phyloP scores from a whole-genome alignment of 1,284 basidiomycete species.

The Tylopilus orsonianus region DNA sequence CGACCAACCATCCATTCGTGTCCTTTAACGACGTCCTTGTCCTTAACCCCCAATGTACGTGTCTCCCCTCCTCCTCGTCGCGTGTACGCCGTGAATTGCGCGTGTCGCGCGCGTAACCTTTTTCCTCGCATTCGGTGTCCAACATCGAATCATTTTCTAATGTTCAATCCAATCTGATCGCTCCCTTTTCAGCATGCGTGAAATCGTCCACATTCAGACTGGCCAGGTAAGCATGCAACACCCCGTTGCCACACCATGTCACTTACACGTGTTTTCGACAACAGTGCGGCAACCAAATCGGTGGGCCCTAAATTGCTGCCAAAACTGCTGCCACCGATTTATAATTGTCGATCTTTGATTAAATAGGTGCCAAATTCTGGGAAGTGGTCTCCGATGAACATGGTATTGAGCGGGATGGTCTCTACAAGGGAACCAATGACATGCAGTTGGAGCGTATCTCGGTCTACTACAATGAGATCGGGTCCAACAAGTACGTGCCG shows the following conservation, averaged over 20 bases:
- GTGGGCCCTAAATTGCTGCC: conserved; percentile 44
- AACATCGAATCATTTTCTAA: conserved; percentile 35
- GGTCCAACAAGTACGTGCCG: conserved; percentile 93
- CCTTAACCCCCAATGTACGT: conserved; percentile 31
- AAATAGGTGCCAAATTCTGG: conserved; percentile 95
- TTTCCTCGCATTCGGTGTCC: conserved; percentile 41
- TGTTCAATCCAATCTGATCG: conserved; percentile 31
- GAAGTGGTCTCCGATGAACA: conserved; percentile 98
- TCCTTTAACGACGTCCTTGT: conserved; percentile 34
- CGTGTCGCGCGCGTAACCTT: conserved; percentile 26
- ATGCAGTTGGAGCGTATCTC: conserved; percentile 97
- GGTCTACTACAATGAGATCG: conserved; percentile 93
- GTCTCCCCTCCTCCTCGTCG: conserved; percentile 17
- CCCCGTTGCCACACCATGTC: neutral
- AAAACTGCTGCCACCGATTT: neutral
- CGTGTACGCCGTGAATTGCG: conserved; percentile 15
- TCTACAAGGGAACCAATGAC: conserved; percentile 92
- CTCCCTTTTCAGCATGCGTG: conserved; percentile 74
- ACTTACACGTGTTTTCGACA: conserved; percentile 22
- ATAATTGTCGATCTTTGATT: conserved; percentile 13
- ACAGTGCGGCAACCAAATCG: conserved; percentile 97
- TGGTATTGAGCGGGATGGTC: conserved; percentile 89
- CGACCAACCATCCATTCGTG: conserved; percentile 38
- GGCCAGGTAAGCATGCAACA: conserved; percentile 69
- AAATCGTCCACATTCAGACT: conserved; percentile 97